Evolutionary conservation across 2,329 filamentous ascomycete species (phyloP).

Genomic region (Diaporthe aspalathi): DNA sequence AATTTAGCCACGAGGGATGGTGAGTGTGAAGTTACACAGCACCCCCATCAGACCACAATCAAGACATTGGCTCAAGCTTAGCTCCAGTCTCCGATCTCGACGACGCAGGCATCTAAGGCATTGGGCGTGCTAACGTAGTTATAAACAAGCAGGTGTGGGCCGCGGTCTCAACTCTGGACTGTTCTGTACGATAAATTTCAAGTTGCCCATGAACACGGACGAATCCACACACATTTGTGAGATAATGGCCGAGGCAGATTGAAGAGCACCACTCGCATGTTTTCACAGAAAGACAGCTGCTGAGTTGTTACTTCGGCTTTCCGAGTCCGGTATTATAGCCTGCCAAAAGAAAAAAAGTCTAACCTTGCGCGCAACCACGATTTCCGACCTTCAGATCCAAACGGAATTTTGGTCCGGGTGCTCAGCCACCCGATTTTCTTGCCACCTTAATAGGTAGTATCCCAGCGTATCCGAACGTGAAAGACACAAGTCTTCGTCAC

Average conservation of each 20-base stretch:
- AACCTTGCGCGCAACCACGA: background rate
- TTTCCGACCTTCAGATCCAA: background rate
- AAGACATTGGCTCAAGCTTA: background rate
- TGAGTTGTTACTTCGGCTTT: background rate
- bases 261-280: background rate
- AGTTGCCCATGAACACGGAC: background rate
- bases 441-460: background rate
- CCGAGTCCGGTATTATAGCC: background rate
- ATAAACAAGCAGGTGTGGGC: background rate
- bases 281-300: background rate
- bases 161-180: background rate
- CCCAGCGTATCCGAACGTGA: background rate
- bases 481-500: background rate
- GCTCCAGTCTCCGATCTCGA: background rate
- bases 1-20: background rate
- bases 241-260: background rate
- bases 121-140: too few relatives aligned
- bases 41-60: background rate
- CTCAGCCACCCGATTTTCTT: background rate
- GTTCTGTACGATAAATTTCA: background rate
- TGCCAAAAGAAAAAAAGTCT: background rate
- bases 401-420: background rate
- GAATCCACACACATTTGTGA: background rate
- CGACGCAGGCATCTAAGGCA: background rate
- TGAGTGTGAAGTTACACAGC: background rate